These are phyloP conservation scores for Uronychia setigera DNA, from an alignment of 73 alveolate species.

Conservation along the genomic window DNA sequence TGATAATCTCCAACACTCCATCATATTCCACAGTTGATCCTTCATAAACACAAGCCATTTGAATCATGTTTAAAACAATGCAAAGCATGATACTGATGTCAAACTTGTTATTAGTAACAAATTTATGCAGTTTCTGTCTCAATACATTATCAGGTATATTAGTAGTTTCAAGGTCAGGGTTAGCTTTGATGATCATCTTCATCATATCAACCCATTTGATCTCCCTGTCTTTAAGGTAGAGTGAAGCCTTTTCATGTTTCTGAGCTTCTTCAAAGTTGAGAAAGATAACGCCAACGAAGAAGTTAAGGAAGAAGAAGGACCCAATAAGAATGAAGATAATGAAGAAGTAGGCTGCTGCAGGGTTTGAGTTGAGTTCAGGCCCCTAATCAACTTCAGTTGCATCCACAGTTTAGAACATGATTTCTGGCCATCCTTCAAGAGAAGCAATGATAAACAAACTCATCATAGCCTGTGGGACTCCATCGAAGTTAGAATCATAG, in stretches of 20 bases:
- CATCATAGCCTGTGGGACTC: conserved; percentile 79
- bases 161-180: conserved; percentile 67
- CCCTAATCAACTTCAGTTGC: conserved; percentile 22
- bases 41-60: conserved; percentile 85
- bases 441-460: conserved; percentile 83
- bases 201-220: conserved; percentile 74
- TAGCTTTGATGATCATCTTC: conserved; percentile 47
- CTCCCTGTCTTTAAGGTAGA: conserved; percentile 53
- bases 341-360: conserved; percentile 60
- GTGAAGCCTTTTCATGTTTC: conserved; percentile 63
- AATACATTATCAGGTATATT: conserved; percentile 50
- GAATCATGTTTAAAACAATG: conserved; percentile 75
- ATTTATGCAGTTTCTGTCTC: conserved; percentile 31
- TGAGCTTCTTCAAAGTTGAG: conserved; percentile 87
- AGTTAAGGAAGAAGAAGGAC: conserved; percentile 83
- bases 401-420: conserved; percentile 69
- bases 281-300: conserved; percentile 96
- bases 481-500: conserved; percentile 77
- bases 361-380: conserved; percentile 21
- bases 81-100: conserved; percentile 79
- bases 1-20: conserved; percentile 75
- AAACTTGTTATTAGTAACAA: conserved; percentile 55
- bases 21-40: conserved; percentile 61
- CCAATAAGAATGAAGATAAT: conserved; percentile 85
- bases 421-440: conserved; percentile 95